phyloP scores from a whole-genome alignment of 176 grass and related monocot genomes.

The Carex myosuroides region DNA sequence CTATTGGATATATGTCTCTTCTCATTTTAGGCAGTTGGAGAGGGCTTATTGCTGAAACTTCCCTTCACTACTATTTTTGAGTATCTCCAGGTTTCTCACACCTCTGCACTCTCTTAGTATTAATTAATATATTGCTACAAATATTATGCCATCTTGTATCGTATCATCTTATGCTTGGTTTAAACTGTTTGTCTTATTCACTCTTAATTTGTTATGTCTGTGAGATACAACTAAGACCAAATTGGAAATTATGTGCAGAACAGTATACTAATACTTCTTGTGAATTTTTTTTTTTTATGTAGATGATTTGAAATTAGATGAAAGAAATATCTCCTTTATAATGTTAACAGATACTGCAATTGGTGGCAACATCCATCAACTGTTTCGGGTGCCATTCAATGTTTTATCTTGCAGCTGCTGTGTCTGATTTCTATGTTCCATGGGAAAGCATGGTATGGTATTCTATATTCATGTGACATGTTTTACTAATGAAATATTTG shows the following conservation, averaged over 20 bases:
- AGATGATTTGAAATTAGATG: neutral
- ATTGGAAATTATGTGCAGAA: neutral
- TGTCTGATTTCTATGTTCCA: conserved; percentile 93
- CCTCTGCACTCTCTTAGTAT: neutral
- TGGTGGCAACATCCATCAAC: conserved; percentile 67
- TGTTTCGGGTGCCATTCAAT: conserved; percentile 43
- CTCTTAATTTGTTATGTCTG: neutral
- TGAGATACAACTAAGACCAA: neutral
- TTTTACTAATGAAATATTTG: neutral
- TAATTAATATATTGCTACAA: neutral
- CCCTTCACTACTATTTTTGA: conserved; percentile 94
- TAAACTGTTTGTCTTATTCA: neutral
- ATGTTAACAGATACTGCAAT: conserved; percentile 56
- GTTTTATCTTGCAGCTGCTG: conserved; percentile 90
- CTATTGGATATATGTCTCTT: conserved; percentile 3
- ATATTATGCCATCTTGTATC: neutral
- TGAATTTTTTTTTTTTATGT: neutral
- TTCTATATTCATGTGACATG: conserved; percentile 1
- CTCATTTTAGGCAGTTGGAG: conserved; percentile 60
- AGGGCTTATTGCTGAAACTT: conserved; percentile 73
- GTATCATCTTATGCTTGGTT: neutral
- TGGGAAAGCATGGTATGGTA: conserved; percentile 80
- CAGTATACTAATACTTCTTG: neutral
- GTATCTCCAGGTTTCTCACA: conserved; percentile 78
- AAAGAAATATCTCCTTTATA: conserved; percentile 2